Base-by-base conservation (phyloP, 345 rosid species). In the Crucihimalaya himalaica region DNA sequence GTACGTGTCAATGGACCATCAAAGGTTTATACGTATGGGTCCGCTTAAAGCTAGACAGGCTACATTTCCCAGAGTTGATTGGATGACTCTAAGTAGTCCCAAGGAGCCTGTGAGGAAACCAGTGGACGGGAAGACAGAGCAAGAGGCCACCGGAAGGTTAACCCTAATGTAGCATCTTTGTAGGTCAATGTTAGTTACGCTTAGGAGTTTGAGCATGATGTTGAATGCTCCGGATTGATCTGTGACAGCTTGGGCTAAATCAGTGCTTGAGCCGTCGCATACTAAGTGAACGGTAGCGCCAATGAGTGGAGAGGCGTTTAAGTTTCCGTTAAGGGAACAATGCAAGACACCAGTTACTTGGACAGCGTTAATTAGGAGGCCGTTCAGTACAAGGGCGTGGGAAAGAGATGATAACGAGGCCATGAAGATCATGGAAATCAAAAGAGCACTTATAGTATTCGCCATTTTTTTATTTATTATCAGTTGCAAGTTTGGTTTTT, bases 301-400 rank as follows among this genome's bases (percentile, higher is more conserved):
- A 8, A 31, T 7, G 43, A 51, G 31, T 48, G 34, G 70, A 50
- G 70, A 15, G 3, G 46, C 59, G 59, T 66, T 50, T 32, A 50
- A 21, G 59, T 48, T 34, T 50, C 50, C 71, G 60, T 50, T 37
- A 21, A 66, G 60, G 46, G 71, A 6, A 23, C 71, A 66, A 15
- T 3, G 46, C 34, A 66, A 15, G 60, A 23, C 23, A 51, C 60
- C 71, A 18, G 35, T 51, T 34, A 35, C 35, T 35, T 51, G 12
- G 15, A 51, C 34, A 35, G 50, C 15, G 47, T n/a, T 37, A 14
- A 66, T 35, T 51, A 0, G 35, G 35, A 66, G 34, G 35, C 47
- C 47, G 60, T 35, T 23, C 35, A 66, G 57, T 50, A 25, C 0
- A 23, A 66, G 35, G 13, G 35, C 59, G 4, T 66, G 31, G 19